These are phyloP conservation scores for Rhizoclosmatium globosum DNA, from an alignment of 192 early-diverging fungal genomes.

Conservation along the genomic window DNA sequence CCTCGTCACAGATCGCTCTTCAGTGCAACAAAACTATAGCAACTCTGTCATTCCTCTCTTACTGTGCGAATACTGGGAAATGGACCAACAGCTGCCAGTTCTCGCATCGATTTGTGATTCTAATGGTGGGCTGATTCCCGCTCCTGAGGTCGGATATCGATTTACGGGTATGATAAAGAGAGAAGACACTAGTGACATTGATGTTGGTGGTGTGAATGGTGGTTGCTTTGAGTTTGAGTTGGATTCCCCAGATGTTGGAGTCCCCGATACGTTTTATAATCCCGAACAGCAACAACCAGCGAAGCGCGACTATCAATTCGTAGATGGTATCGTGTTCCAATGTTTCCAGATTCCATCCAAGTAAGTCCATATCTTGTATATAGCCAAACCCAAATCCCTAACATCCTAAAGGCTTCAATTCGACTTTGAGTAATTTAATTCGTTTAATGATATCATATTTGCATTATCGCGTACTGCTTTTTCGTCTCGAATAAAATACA, in stretches of 20 bases:
- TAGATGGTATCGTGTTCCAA: conserved; percentile 7
- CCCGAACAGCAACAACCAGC: too few relatives aligned
- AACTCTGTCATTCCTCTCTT: neutral
- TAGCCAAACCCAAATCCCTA: too few relatives aligned
- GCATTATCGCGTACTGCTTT: too few relatives aligned
- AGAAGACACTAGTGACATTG: neutral
- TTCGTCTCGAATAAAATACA: too few relatives aligned
- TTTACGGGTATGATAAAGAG: conserved; percentile 3
- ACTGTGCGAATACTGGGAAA: conserved; percentile 14
- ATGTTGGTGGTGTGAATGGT: neutral
- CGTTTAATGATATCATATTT: too few relatives aligned
- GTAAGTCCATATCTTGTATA: neutral
- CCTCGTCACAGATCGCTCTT: neutral
- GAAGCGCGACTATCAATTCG: neutral
- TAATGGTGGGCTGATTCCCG: neutral
- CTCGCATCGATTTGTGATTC: neutral
- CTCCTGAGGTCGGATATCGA: neutral
- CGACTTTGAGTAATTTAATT: neutral
- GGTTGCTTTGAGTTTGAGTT: neutral
- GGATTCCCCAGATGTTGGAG: neutral
- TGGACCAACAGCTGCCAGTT: neutral
- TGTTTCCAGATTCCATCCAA: conserved; percentile 7
- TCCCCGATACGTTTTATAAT: too few relatives aligned
- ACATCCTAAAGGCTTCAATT: neutral
- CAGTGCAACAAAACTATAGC: neutral